Evolutionary conservation across 2,329 filamentous ascomycete species (phyloP).

Genomic region (Alternaria sp.): DNA sequence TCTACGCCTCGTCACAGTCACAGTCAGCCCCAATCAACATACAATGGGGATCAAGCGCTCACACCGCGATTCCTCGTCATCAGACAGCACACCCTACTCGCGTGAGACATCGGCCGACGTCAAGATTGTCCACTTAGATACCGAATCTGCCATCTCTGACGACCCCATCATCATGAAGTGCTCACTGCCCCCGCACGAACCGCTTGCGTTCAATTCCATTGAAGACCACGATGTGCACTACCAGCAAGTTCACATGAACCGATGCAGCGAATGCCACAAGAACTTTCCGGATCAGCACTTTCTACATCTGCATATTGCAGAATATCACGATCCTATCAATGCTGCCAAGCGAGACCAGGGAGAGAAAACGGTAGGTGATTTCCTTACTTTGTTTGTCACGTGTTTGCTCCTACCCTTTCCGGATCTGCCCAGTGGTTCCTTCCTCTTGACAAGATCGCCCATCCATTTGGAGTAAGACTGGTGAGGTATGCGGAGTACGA

Average conservation of each 20-base stretch:
- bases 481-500: background rate
- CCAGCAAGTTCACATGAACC: slow-evolving; percentile 77
- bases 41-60: slow-evolving; percentile 65
- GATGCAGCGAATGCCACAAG: slow-evolving; percentile 81
- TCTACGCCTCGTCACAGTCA: slow-evolving; percentile 16
- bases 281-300: slow-evolving; percentile 89
- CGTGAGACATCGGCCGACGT: slow-evolving; percentile 35
- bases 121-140: slow-evolving; percentile 64
- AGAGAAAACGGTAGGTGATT: slow-evolving; percentile 77
- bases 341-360: slow-evolving; percentile 76
- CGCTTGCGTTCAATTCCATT: slow-evolving; percentile 74
- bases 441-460: background rate
- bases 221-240: slow-evolving; percentile 90
- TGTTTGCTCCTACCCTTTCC: background rate
- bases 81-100: slow-evolving; percentile 42
- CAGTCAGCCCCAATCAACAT: slow-evolving; percentile 15
- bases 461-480: background rate
- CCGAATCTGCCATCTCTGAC: slow-evolving; percentile 28
- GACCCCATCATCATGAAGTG: slow-evolving; percentile 71
- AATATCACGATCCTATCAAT: slow-evolving; percentile 84
- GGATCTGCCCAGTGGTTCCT: background rate
- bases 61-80: slow-evolving; percentile 58
- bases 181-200: slow-evolving; percentile 78
- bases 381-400: slow-evolving; percentile 1
- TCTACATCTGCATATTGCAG: slow-evolving; percentile 83